phyloP scores from a whole-genome alignment of 78 protist genomes.

The Dictyostelium capitatum region DNA sequence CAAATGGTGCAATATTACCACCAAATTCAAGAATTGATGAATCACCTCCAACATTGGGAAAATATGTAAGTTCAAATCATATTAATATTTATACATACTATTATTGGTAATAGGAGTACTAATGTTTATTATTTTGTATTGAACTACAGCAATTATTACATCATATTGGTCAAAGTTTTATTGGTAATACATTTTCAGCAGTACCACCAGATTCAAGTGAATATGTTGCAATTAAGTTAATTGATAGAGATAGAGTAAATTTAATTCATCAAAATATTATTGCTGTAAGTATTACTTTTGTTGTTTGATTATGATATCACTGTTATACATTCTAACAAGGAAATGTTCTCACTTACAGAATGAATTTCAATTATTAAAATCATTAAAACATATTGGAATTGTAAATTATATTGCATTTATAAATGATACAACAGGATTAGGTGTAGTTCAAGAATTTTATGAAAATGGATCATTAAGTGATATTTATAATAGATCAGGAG shows the following conservation, averaged over 20 bases:
- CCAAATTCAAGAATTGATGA: conserved; percentile 12
- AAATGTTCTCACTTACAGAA: not conserved
- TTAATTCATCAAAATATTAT: conserved; percentile 1
- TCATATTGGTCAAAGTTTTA: conserved; percentile 67
- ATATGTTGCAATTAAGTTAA: conserved; percentile 47
- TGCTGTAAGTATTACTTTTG: not conserved
- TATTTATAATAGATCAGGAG: conserved; percentile 42
- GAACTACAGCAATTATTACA: conserved; percentile 77
- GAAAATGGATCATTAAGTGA: conserved; percentile 75
- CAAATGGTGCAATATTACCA: not conserved
- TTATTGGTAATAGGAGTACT: too few species aligned
- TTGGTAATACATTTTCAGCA: conserved; percentile 72
- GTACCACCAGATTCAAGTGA: conserved; percentile 69
- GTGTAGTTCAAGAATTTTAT: conserved; percentile 64
- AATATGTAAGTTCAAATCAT: conserved; percentile 46
- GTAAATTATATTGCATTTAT: conserved; percentile 55
- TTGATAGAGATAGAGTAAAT: conserved; percentile 41
- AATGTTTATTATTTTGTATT: too few species aligned
- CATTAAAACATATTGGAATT: conserved; percentile 16
- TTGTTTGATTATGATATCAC: not conserved
- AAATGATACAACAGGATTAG: conserved; percentile 36
- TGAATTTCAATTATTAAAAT: conserved; percentile 61
- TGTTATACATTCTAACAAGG: too few species aligned
- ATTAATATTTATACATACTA: not conserved
- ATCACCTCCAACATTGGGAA: conserved; percentile 50